These are phyloP conservation scores for Apiospora phragmitis DNA, from an alignment of 2,329 filamentous ascomycete genomes.

Conservation along the genomic window DNA sequence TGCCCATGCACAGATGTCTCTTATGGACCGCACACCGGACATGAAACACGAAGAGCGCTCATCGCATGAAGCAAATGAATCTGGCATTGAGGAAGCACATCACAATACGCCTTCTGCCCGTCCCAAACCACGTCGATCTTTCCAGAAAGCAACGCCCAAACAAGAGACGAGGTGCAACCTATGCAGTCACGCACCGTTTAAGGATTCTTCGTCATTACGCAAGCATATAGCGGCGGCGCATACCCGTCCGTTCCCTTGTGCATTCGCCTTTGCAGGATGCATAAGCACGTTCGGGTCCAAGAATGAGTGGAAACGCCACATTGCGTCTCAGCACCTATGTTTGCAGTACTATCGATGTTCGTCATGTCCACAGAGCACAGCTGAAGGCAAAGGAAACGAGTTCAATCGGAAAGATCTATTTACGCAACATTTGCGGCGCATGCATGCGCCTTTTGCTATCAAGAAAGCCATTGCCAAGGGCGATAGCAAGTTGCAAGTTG, in stretches of 20 bases:
- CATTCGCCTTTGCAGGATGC: slow-evolving; percentile 83
- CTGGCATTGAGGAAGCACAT: slow-evolving; percentile 40
- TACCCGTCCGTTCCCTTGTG: slow-evolving; percentile 78
- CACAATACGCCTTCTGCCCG: slow-evolving; percentile 37
- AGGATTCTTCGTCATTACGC: slow-evolving; percentile 64
- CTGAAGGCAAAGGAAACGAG: slow-evolving; percentile 51
- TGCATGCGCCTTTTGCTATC: slow-evolving; percentile 77
- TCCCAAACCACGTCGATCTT: slow-evolving; percentile 47
- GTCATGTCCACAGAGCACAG: slow-evolving; percentile 51
- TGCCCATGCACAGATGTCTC: slow-evolving; percentile 23
- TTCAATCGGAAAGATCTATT: slow-evolving; percentile 98
- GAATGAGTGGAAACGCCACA: slow-evolving; percentile 97
- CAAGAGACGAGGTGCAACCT: slow-evolving; percentile 62
- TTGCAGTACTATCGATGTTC: slow-evolving; percentile 66
- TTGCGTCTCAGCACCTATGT: slow-evolving; percentile 84
- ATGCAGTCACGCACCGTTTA: slow-evolving; percentile 66
- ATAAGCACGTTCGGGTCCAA: slow-evolving; percentile 83
- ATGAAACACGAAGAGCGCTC: slow-evolving; percentile 43
- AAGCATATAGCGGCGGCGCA: slow-evolving; percentile 70
- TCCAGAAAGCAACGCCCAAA: slow-evolving; percentile 50
- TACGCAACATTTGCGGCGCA: slow-evolving; percentile 88
- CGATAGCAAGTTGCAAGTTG: slow-evolving; percentile 58
- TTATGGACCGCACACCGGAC: slow-evolving; percentile 28
- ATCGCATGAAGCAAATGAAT: slow-evolving; percentile 41
- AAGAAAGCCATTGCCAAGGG: slow-evolving; percentile 57